These are phyloP conservation scores for Ogataea parapolymorpha DNA, from an alignment of 805 yeast genomes.

Conservation along the genomic window DNA sequence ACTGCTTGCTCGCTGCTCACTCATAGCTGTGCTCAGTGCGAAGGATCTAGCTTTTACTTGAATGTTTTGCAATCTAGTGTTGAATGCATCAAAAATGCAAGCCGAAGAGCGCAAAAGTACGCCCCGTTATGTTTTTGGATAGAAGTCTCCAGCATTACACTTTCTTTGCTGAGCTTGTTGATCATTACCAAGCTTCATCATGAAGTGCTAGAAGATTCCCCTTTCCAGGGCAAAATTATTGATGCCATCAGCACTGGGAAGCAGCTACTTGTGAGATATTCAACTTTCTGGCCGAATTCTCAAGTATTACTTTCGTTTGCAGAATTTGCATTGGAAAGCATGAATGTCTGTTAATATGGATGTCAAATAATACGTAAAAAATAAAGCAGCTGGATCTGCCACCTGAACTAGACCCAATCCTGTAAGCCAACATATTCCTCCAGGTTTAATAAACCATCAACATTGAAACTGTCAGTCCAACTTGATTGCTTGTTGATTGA, in stretches of 20 bases:
- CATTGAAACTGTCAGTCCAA: constrained; percentile 14
- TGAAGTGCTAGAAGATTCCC: background rate
- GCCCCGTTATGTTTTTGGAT: background rate
- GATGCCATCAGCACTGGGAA: background rate
- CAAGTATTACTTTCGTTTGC: background rate
- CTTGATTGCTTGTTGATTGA: constrained; percentile 7
- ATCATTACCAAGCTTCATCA: background rate
- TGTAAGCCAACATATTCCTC: background rate
- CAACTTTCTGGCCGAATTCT: background rate
- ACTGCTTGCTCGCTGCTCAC: background rate
- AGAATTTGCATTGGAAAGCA: background rate
- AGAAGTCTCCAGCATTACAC: background rate
- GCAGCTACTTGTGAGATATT: too few relatives aligned
- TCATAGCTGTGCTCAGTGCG: background rate
- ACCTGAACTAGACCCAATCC: background rate
- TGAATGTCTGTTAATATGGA: background rate
- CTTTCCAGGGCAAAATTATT: too few relatives aligned
- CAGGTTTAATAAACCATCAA: constrained; percentile 4
- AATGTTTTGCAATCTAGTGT: background rate
- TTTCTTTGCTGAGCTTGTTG: background rate
- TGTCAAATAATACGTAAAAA: too few relatives aligned
- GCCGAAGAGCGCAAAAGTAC: background rate
- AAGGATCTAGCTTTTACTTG: background rate
- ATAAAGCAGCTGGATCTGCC: background rate
- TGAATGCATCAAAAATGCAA: background rate